These are phyloP conservation scores for Pseudocercospora cruenta DNA, from an alignment of 2,329 filamentous ascomycete species.

Conservation along the genomic window DNA sequence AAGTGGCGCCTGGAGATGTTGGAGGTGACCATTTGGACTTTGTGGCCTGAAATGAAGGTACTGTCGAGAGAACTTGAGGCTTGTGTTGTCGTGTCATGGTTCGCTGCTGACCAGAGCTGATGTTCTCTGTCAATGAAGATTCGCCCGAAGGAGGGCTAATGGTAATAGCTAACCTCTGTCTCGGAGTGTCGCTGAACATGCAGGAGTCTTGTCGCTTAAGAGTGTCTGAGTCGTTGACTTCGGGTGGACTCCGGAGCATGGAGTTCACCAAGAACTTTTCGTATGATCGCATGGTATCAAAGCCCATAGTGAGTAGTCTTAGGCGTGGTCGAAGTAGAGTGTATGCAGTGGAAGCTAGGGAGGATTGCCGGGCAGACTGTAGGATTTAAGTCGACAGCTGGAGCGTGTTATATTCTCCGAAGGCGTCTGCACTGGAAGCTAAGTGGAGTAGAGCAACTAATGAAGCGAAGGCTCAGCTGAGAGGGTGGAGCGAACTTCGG, in stretches of 20 bases:
- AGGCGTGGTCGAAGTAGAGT: neutral
- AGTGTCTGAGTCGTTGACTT: conserved; percentile 15
- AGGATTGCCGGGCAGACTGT: neutral
- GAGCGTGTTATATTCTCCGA: conserved; percentile 7
- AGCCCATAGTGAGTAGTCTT: conserved; percentile 21
- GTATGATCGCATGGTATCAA: conserved; percentile 30
- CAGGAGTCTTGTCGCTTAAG: conserved; percentile 29
- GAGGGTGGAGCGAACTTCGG: conserved; percentile 8
- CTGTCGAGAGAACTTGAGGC: conserved; percentile 24
- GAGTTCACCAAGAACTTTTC: conserved; percentile 22
- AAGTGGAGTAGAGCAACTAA: conserved; percentile 16
- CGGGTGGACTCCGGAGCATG: conserved; percentile 11
- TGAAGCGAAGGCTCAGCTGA: conserved; percentile 21
- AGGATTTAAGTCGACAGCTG: neutral
- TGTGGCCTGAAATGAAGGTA: conserved; percentile 34
- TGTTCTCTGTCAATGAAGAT: conserved; percentile 11
- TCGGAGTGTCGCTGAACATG: conserved; percentile 19
- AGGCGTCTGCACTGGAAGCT: conserved; percentile 14
- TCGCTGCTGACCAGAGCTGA: conserved; percentile 15
- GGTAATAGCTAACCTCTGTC: conserved; percentile 1
- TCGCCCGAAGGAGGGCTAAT: neutral
- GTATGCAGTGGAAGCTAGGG: conserved; percentile 1
- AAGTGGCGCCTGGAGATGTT: conserved; percentile 34
- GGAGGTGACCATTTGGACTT: conserved; percentile 39
- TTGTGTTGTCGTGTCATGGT: conserved; percentile 23